These are phyloP conservation scores for Penicillium italicum DNA, from an alignment of 2,329 filamentous ascomycete species.

Conservation along the genomic window DNA sequence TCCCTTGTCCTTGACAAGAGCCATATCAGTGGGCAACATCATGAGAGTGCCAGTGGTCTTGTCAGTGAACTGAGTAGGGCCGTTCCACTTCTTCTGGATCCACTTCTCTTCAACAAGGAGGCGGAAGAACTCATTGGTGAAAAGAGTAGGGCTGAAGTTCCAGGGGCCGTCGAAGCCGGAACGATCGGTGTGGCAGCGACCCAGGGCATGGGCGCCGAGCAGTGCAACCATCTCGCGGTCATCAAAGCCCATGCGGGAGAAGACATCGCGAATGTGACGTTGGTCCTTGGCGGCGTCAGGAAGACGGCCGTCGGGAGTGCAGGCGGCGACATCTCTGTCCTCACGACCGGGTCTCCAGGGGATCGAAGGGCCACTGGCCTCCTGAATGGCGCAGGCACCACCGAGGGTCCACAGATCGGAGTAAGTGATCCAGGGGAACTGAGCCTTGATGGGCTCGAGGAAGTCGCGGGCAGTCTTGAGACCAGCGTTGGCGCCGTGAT, in stretches of 20 bases:
- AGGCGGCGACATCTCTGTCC: conserved; percentile 75
- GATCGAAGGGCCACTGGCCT: conserved; percentile 86
- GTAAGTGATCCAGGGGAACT: conserved; percentile 95
- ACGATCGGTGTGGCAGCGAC: conserved; percentile 84
- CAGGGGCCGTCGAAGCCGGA: conserved; percentile 85
- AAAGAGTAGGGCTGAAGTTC: conserved; percentile 84
- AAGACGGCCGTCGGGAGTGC: conserved; percentile 89
- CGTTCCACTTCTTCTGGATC: conserved; percentile 86
- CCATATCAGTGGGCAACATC: conserved; percentile 95
- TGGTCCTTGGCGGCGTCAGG: conserved; percentile 76
- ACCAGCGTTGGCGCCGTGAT: conserved; percentile 92
- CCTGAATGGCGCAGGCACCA: conserved; percentile 82
- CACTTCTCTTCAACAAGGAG: conserved; percentile 89
- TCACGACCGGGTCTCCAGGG: conserved; percentile 82
- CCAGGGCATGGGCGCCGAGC: conserved; percentile 78
- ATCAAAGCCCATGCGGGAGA: conserved; percentile 95
- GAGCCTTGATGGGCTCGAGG: conserved; percentile 82
- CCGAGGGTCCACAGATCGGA: conserved; percentile 94
- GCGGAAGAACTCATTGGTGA: conserved; percentile 94
- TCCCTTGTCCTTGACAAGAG: conserved; percentile 79
- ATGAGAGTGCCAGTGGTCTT: conserved; percentile 82
- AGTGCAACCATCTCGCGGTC: conserved; percentile 95
- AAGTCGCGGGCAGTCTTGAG: conserved; percentile 84
- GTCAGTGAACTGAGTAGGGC: conserved; percentile 87
- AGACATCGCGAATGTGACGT: conserved; percentile 84